Conservation (phyloP, 2,329 filamentous ascomycete genomes). For the Penicillium sp. region DNA sequence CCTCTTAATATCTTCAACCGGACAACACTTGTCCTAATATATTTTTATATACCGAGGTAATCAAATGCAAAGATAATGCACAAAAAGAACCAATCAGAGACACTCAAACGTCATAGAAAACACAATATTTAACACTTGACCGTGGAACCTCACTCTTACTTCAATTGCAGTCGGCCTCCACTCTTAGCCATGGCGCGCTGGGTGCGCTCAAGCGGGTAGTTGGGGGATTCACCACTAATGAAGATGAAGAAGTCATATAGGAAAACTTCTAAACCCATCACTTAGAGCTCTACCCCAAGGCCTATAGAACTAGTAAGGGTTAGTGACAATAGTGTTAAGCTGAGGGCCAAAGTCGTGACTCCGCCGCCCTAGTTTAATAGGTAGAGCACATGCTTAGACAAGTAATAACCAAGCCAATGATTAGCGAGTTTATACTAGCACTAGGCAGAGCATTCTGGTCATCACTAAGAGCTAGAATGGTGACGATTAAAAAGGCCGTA, state of each 20-base stretch:
- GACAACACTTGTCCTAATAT: too few species aligned
- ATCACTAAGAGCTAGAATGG: slow-evolving; percentile 49
- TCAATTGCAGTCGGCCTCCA: slow-evolving; percentile 30
- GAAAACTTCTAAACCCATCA: slow-evolving; percentile 47
- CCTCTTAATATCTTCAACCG: background rate
- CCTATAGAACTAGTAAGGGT: slow-evolving; percentile 50
- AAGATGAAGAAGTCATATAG: slow-evolving; percentile 55
- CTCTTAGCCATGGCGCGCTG: slow-evolving; percentile 49
- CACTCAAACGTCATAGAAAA: background rate
- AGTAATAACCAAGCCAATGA: slow-evolving; percentile 47
- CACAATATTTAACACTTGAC: background rate
- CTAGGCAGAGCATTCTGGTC: slow-evolving; percentile 51
- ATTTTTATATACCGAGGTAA: background rate
- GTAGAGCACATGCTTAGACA: slow-evolving; percentile 41
- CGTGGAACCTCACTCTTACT: background rate
- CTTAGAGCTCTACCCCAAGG: slow-evolving; percentile 42
- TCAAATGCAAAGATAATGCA: background rate
- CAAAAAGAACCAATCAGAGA: background rate
- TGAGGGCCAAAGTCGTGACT: slow-evolving; percentile 53
- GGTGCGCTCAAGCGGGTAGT: slow-evolving; percentile 49
- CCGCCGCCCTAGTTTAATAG: slow-evolving; percentile 49
- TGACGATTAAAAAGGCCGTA: slow-evolving; percentile 43
- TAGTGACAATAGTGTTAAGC: slow-evolving; percentile 45
- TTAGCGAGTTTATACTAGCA: slow-evolving; percentile 53
- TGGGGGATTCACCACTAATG: slow-evolving; percentile 52